Percentiles rank a stretch among this genome's conserved stretches.
phyloP scores from a whole-genome alignment of 805 yeast genomes.

The Debaryomyces hansenii region DNA sequence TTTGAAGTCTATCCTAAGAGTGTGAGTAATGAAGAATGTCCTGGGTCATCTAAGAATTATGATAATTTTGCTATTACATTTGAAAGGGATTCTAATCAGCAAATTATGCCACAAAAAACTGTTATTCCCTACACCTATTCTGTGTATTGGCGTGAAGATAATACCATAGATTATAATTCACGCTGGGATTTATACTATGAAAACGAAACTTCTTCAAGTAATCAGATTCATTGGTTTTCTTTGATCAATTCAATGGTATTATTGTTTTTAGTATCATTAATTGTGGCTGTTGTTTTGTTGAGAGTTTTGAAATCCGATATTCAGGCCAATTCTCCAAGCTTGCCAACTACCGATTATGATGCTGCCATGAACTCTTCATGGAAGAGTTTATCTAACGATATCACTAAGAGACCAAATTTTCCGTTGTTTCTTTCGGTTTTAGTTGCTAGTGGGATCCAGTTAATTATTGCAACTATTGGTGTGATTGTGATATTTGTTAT shows the following conservation, averaged over 20 bases:
- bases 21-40: constrained; percentile 66
- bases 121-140: constrained; percentile 79
- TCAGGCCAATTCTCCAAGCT: constrained; percentile 17
- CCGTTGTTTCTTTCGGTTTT: constrained; percentile 54
- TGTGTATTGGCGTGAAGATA: constrained; percentile 86
- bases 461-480: constrained; percentile 62
- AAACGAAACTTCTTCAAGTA: constrained; percentile 45
- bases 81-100: constrained; percentile 24
- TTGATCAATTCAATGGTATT: constrained; percentile 70
- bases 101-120: constrained; percentile 25
- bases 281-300: constrained; percentile 64
- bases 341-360: constrained; percentile 13
- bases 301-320: constrained; percentile 55
- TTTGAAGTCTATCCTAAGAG: constrained; percentile 89
- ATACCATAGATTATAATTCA: constrained; percentile 58
- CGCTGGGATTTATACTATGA: constrained; percentile 75
- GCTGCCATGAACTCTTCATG: constrained; percentile 32
- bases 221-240: constrained; percentile 74
- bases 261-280: constrained; percentile 56
- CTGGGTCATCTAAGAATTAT: constrained; percentile 66
- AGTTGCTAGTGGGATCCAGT: constrained; percentile 75
- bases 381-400: constrained; percentile 56
- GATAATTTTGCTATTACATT: constrained; percentile 55
- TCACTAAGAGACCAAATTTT: constrained; percentile 50
- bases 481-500: constrained; percentile 54